Conservation (phyloP, 371 early-diverging fungal species). For the Blakeslea trispora region DNA sequence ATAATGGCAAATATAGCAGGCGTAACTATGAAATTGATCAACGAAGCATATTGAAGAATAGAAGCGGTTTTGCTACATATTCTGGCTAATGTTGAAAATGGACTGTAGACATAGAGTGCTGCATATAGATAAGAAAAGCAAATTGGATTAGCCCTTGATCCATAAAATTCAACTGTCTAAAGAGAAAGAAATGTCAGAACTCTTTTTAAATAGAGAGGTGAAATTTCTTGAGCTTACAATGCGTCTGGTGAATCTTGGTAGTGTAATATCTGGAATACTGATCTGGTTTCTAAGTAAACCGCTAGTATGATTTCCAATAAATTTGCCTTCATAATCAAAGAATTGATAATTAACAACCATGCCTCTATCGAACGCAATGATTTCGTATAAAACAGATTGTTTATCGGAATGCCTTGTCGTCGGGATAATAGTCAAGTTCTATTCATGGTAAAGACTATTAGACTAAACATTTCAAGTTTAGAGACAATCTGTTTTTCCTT, state of each 20-base stretch:
- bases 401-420: slow-evolving; percentile 42
- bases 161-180: slow-evolving; percentile 40
- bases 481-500: not conserved
- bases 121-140: slow-evolving; percentile 50
- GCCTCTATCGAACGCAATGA: slow-evolving; percentile 38
- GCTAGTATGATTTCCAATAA: slow-evolving; percentile 37
- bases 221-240: slow-evolving; percentile 30
- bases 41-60: slow-evolving; percentile 38
- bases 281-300: slow-evolving; percentile 33
- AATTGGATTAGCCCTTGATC: slow-evolving; percentile 46
- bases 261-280: slow-evolving; percentile 39
- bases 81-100: slow-evolving; percentile 28
- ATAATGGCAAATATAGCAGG: slow-evolving; percentile 40
- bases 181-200: not conserved
- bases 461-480: too few species aligned
- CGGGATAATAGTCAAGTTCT: slow-evolving; percentile 49
- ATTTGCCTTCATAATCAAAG: slow-evolving; percentile 20
- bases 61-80: slow-evolving; percentile 27
- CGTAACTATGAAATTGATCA: slow-evolving; percentile 41
- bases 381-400: slow-evolving; percentile 40
- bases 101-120: slow-evolving; percentile 41
- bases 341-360: slow-evolving; percentile 44
- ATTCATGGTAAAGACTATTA: not conserved
- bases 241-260: slow-evolving; percentile 38
- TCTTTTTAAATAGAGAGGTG: not conserved